These are phyloP conservation scores for Ballota nigra DNA, from an alignment of 257 asterid species.

Conservation along the genomic window DNA sequence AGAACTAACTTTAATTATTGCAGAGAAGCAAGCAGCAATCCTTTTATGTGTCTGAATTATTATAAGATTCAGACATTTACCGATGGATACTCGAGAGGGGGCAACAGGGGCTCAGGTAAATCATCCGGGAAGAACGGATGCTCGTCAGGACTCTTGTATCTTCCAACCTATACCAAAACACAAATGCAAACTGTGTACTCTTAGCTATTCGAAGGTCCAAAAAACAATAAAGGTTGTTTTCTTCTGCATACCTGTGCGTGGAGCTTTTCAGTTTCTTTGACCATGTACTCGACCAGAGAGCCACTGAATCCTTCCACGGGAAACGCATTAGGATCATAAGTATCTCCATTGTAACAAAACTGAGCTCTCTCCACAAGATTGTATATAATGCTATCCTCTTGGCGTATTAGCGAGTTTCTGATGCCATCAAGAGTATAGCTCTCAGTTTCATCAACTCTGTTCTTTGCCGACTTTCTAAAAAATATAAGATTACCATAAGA, in stretches of 20 bases:
- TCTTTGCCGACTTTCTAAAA: constrained; percentile 49
- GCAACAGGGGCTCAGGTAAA: constrained; percentile 64
- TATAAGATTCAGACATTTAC: constrained; percentile 32
- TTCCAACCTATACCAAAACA: constrained; percentile 63
- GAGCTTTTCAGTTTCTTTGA: constrained; percentile 92
- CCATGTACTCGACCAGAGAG: constrained; percentile 81
- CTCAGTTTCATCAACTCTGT: constrained; percentile 72
- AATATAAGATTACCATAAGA: constrained; percentile 9
- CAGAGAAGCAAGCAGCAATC: background rate
- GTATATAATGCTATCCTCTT: constrained; percentile 93
- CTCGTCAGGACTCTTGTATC: constrained; percentile 91
- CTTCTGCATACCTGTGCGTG: constrained; percentile 59
- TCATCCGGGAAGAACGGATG: constrained; percentile 85
- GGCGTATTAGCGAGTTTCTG: constrained; percentile 75
- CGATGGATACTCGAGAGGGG: constrained; percentile 84
- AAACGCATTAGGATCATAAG: constrained; percentile 69
- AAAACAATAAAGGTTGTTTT: background rate
- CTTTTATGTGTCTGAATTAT: background rate
- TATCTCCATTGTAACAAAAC: constrained; percentile 61
- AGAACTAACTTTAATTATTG: background rate
- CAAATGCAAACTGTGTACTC: background rate
- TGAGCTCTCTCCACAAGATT: constrained; percentile 92
- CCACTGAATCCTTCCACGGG: constrained; percentile 70
- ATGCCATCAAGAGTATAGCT: constrained; percentile 88
- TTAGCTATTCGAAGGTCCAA: background rate